Base-by-base conservation (phyloP, 208 protist genomes). In the Acanthamoeba lenticulata region DNA sequence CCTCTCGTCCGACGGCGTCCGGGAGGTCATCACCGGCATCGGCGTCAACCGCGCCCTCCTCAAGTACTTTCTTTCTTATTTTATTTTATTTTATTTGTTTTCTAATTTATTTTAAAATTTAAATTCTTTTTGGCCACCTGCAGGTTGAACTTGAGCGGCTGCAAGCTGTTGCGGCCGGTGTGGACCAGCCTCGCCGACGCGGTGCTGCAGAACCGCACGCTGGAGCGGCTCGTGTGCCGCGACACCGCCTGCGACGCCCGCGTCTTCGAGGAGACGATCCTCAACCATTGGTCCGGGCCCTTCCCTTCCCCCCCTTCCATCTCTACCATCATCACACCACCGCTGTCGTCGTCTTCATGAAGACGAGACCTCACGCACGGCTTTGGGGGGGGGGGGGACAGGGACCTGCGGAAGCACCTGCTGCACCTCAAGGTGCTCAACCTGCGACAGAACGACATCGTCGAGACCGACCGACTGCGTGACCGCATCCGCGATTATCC, bases 181-280 rank as follows among this genome's bases (percentile, higher is more conserved):
- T 85, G 74, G 74, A 52, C 44, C 27, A 52, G 42, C 44, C 44
- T 85, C 19, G 74, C 42, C 24, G 74, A 85, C 4, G 44, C 38
- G 19, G 27, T 85, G 11, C 74, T 85, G 19, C 74, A 85, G 44
- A 85, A 85, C 74, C 74, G 74, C 44, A 85, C 74, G 17, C 38
- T 85, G 19, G 42, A 52, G 44, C 42, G 7, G 38, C 38, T 85
- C 38, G 24, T 34, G 44, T 44, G 42, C 42, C 15, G 29, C 19
- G 74, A 85, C 74, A 85, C 74, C 7, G n/a, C 42, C 74, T 85
- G 74, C 44, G 74, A 85, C 38, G 27, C 74, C 24, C 17, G 44
- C 11, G 7, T 85, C 21, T 85, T 85, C 29, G 74, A 85, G 29
- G 74, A 85, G 9, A 79, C n/a, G n/a, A 19, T 85, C 5, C 74